A percentile compares a stretch with the other conserved stretches of the same genome.
phyloP scores from a whole-genome alignment of 176 grass and related monocot genomes.

The Paspalum vaginatum region DNA sequence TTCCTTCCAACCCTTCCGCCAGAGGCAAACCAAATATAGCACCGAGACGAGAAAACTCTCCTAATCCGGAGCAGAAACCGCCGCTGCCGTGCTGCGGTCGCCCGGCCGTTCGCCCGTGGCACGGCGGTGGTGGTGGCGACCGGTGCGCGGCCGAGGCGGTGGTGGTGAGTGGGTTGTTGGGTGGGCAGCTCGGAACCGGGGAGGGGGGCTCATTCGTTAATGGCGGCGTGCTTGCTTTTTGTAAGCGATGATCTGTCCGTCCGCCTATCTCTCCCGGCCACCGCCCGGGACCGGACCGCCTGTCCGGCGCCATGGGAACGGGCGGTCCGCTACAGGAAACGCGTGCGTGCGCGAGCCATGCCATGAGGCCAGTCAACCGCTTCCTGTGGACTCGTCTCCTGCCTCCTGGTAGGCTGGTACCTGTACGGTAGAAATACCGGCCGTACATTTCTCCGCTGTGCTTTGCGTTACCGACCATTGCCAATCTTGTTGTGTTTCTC shows the following conservation, averaged over 20 bases:
- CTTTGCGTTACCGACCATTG: too few relatives aligned
- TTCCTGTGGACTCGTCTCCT: too few relatives aligned
- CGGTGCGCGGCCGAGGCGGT: not conserved
- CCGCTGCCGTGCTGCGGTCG: not conserved
- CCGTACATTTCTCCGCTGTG: not conserved
- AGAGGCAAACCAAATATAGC: not conserved
- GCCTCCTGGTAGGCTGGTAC: not conserved
- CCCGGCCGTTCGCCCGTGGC: not conserved
- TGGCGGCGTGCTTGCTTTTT: not conserved
- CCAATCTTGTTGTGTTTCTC: too few relatives aligned
- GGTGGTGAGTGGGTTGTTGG: not conserved
- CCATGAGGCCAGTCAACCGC: slow-evolving; percentile 6
- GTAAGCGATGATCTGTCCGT: not conserved
- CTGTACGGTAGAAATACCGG: not conserved
- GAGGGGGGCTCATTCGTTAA: not conserved
- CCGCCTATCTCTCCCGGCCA: too few relatives aligned
- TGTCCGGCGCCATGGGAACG: not conserved
- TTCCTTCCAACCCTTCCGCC: not conserved
- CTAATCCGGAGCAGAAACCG: too few relatives aligned
- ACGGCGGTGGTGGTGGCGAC: not conserved
- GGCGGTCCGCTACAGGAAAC: not conserved
- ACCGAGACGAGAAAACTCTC: too few relatives aligned
- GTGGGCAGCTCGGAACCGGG: slow-evolving; percentile 9
- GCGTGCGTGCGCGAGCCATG: not conserved
- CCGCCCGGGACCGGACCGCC: not conserved